Conservation (phyloP, 2,329 filamentous ascomycete genomes). For the Sclerotinia borealis region DNA sequence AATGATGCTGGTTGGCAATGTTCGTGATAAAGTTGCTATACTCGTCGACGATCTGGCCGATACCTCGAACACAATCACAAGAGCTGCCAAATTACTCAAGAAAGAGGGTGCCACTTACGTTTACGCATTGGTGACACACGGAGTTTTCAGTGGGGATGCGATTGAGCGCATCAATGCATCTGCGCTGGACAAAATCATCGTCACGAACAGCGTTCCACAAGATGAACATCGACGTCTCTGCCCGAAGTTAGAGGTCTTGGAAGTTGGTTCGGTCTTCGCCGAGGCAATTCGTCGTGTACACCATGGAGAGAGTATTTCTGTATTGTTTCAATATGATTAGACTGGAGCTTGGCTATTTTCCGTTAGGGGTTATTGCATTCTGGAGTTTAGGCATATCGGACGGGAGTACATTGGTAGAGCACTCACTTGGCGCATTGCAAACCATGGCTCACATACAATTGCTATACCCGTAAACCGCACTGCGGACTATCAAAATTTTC, state of each 20-base stretch:
- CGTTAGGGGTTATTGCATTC: not conserved
- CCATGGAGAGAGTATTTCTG: constrained; percentile 83
- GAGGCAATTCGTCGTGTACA: constrained; percentile 95
- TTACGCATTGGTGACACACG: constrained; percentile 89
- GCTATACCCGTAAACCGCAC: constrained; percentile 10
- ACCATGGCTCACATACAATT: constrained; percentile 8
- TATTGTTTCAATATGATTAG: constrained; percentile 14
- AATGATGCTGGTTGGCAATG: constrained; percentile 92
- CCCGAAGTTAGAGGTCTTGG: constrained; percentile 84
- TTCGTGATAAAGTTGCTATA: constrained; percentile 75
- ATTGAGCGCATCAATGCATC: constrained; percentile 92
- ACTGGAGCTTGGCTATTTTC: constrained; percentile 8
- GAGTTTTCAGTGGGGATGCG: constrained; percentile 89
- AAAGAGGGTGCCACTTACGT: constrained; percentile 89
- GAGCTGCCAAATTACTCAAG: constrained; percentile 93
- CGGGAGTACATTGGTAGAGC: constrained; percentile 9
- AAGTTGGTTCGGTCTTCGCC: constrained; percentile 85
- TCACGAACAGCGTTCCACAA: constrained; percentile 94
- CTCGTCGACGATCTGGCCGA: constrained; percentile 92
- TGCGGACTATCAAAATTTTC: constrained; percentile 7
- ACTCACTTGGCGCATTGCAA: constrained; percentile 6
- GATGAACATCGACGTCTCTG: constrained; percentile 70
- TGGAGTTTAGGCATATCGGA: constrained; percentile 5
- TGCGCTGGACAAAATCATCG: constrained; percentile 84
- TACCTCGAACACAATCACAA: constrained; percentile 94